Percentiles rank a stretch among this genome's conserved stretches.
Conservation (phyloP, 257 asterid species). For the Voacanga thouarsii region DNA sequence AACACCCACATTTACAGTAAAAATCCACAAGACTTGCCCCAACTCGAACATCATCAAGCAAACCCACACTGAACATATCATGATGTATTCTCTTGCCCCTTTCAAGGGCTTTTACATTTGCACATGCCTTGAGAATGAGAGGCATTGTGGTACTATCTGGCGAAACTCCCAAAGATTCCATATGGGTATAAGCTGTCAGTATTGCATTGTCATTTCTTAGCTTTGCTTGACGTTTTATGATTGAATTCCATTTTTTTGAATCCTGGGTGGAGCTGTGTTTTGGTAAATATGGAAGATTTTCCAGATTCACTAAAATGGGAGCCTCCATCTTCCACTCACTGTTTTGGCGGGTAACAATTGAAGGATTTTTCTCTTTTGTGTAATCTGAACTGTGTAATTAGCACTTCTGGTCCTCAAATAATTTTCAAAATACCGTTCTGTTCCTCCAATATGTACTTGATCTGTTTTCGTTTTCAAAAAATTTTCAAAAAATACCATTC, state of each 20-base stretch:
- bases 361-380: too few species aligned
- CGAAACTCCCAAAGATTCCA: constrained; percentile 26
- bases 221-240: constrained; percentile 22
- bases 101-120: constrained; percentile 20
- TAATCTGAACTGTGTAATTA: too few species aligned
- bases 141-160: constrained; percentile 22
- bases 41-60: constrained; percentile 25
- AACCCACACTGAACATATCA: constrained; percentile 1
- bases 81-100: constrained; percentile 27
- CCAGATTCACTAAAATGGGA: constrained; percentile 12
- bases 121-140: constrained; percentile 37
- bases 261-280: constrained; percentile 12
- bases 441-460: too few species aligned
- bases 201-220: constrained; percentile 26
- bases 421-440: too few species aligned
- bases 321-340: constrained; percentile 19
- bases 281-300: constrained; percentile 12
- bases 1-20: constrained; percentile 24
- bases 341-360: background rate
- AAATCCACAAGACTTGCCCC: constrained; percentile 26
- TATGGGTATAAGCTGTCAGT: constrained; percentile 23
- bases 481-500: too few species aligned
- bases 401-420: too few species aligned
- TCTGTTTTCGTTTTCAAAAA: too few species aligned
- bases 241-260: constrained; percentile 22